A percentile compares a stretch with the other conserved stretches of the same genome.
These are phyloP conservation scores for Aspergillus candidus DNA, from an alignment of 2,329 filamentous ascomycete species.

Conservation along the genomic window DNA sequence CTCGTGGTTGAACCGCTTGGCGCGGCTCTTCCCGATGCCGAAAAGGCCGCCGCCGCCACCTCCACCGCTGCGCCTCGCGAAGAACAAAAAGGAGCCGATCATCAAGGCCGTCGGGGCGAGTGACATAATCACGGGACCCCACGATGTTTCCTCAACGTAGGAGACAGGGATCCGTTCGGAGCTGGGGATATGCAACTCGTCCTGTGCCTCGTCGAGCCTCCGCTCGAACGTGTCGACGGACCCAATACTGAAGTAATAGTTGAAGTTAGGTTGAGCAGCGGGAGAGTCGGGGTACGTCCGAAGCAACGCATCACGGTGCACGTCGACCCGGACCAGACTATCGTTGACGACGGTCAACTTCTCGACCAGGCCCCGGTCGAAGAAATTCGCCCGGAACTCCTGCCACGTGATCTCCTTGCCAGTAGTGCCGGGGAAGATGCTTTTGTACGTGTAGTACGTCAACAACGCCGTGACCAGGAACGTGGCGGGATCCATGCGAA, in stretches of 20 bases:
- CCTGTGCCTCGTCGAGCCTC: slow-evolving; percentile 79
- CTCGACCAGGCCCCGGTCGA: slow-evolving; percentile 93
- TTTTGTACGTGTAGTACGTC: slow-evolving; percentile 57
- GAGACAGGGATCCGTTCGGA: slow-evolving; percentile 89
- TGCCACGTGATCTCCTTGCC: slow-evolving; percentile 91
- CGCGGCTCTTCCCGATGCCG: slow-evolving; percentile 89
- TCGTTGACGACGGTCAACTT: slow-evolving; percentile 78
- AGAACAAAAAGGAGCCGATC: slow-evolving; percentile 74
- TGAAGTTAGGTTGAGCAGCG: slow-evolving; percentile 62
- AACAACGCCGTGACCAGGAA: slow-evolving; percentile 54
- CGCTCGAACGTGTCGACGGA: slow-evolving; percentile 90
- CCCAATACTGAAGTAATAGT: slow-evolving; percentile 93
- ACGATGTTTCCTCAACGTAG: slow-evolving; percentile 70
- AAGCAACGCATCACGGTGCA: slow-evolving; percentile 68
- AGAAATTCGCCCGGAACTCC: slow-evolving; percentile 85
- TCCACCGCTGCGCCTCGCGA: slow-evolving; percentile 65
- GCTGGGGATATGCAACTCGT: slow-evolving; percentile 76
- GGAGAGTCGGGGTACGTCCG: slow-evolving; percentile 70
- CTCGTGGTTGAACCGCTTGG: slow-evolving; percentile 97
- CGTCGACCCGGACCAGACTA: slow-evolving; percentile 70
- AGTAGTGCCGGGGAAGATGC: slow-evolving; percentile 60
- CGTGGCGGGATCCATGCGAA: slow-evolving; percentile 51
- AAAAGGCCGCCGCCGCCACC: slow-evolving; percentile 73
- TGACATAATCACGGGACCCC: slow-evolving; percentile 65
- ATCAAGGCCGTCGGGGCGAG: slow-evolving; percentile 86